Percentiles rank a stretch among this genome's conserved stretches.
Conservation (phyloP, 352 stramenopile species). For the Pythium monospermum region DNA sequence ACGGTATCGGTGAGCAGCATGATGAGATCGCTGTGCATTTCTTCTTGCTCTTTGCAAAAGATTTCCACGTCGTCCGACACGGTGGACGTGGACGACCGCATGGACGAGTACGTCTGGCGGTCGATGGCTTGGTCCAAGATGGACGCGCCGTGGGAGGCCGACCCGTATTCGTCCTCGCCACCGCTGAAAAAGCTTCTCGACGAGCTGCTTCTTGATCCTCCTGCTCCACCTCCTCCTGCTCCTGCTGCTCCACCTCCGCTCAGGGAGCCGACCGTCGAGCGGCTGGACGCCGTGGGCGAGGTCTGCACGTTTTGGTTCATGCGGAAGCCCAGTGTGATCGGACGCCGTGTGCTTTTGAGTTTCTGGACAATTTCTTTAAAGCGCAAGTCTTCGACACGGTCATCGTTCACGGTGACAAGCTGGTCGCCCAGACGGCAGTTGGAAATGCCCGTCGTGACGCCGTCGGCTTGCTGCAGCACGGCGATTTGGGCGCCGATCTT, state of each 20-base stretch:
- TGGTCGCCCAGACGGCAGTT: slow-evolving; percentile 74
- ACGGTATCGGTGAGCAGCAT: slow-evolving; percentile 79
- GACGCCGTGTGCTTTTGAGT: slow-evolving; percentile 61
- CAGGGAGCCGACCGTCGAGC: slow-evolving; percentile 10
- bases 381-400: slow-evolving; percentile 44
- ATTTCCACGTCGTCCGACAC: slow-evolving; percentile 74
- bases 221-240: no score
- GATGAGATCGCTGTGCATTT: slow-evolving; percentile 82
- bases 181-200: slow-evolving; percentile 15
- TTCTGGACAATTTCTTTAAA: slow-evolving; percentile 79
- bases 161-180: slow-evolving; percentile 7
- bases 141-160: slow-evolving; percentile 6
- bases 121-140: slow-evolving; percentile 19
- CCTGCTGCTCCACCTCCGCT: no score
- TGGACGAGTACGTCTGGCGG: slow-evolving; percentile 35
- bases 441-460: slow-evolving; percentile 70
- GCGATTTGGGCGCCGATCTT: slow-evolving; percentile 78
- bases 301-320: slow-evolving; percentile 67
- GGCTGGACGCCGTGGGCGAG: slow-evolving; percentile 32
- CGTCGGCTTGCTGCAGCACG: slow-evolving; percentile 70
- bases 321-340: slow-evolving; percentile 65
- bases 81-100: slow-evolving; percentile 50
- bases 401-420: slow-evolving; percentile 69
- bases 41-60: slow-evolving; percentile 77
- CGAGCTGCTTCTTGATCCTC: slow-evolving; percentile 16